These are phyloP conservation scores for Plasmopara halstedii DNA, from an alignment of 352 stramenopile species.

Conservation along the genomic window DNA sequence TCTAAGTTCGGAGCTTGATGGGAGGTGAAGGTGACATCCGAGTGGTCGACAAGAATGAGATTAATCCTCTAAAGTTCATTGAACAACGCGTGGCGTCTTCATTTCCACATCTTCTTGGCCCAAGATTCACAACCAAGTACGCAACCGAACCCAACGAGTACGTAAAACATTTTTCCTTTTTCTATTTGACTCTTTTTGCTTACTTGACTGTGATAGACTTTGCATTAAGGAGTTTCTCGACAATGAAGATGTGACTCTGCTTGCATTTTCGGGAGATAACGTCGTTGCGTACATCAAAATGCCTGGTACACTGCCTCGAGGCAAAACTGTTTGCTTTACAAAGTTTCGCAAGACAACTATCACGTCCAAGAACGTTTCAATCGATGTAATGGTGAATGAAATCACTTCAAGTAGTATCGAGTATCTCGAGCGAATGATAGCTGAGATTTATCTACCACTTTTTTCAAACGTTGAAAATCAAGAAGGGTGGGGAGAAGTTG, in stretches of 20 bases:
- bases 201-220: conserved; percentile 13
- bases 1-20: conserved; percentile 27
- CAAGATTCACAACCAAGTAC: conserved; percentile 80
- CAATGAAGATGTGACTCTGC: conserved; percentile 73
- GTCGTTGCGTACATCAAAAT: conserved; percentile 81
- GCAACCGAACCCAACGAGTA: conserved; percentile 77
- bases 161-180: not conserved
- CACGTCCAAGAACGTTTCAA: conserved; percentile 76
- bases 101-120: conserved; percentile 44
- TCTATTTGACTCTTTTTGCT: not conserved
- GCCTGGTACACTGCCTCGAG: conserved; percentile 74
- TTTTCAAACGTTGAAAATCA: conserved; percentile 95
- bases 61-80: conserved; percentile 75
- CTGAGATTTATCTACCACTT: conserved; percentile 93
- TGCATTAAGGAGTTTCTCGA: conserved; percentile 88
- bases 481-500: conserved; percentile 93
- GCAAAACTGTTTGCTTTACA: conserved; percentile 89
- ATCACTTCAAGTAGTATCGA: conserved; percentile 89
- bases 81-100: conserved; percentile 71
- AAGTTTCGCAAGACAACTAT: conserved; percentile 83
- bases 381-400: conserved; percentile 84
- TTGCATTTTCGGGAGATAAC: conserved; percentile 88
- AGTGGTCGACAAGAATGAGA: conserved; percentile 46
- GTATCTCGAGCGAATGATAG: conserved; percentile 92
- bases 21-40: conserved; percentile 34